These are phyloP conservation scores for Lasiodiplodia sp. DNA, from an alignment of 2,329 filamentous ascomycete genomes.

Conservation along the genomic window DNA sequence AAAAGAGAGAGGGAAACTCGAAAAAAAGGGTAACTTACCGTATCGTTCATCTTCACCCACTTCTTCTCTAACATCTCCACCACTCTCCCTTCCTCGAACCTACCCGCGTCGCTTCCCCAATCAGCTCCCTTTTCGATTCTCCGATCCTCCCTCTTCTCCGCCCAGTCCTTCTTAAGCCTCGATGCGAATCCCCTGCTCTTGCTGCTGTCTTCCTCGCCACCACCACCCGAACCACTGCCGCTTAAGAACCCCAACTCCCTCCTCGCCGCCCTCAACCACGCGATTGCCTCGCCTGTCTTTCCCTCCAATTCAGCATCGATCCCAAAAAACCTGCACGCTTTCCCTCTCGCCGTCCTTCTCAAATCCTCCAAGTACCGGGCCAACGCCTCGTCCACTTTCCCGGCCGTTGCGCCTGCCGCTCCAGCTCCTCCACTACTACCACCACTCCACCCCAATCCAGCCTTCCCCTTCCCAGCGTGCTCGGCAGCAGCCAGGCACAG, in stretches of 20 bases:
- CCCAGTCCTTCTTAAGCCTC: slow-evolving; percentile 75
- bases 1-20: neutral
- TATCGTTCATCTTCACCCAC: slow-evolving; percentile 94
- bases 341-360: slow-evolving; percentile 76
- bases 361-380: slow-evolving; percentile 79
- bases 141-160: slow-evolving; percentile 79
- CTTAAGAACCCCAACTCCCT: slow-evolving; percentile 72
- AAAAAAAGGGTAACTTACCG: slow-evolving; percentile 62
- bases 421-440: too few relatives aligned
- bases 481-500: slow-evolving; percentile 88
- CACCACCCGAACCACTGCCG: slow-evolving; percentile 46
- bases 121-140: slow-evolving; percentile 74
- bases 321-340: slow-evolving; percentile 88
- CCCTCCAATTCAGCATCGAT: slow-evolving; percentile 86
- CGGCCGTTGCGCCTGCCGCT: slow-evolving; percentile 27
- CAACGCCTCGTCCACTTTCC: slow-evolving; percentile 70
- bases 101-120: slow-evolving; percentile 86
- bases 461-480: slow-evolving; percentile 77
- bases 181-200: slow-evolving; percentile 60
- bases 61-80: slow-evolving; percentile 87
- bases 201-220: slow-evolving; percentile 50
- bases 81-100: slow-evolving; percentile 82
- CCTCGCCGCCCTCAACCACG: slow-evolving; percentile 81
- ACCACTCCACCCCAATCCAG: slow-evolving; percentile 51
- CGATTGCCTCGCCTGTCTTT: slow-evolving; percentile 83